These are phyloP conservation scores for Plasmodium coatneyi DNA, from an alignment of 169 alveolate genomes.

Conservation along the genomic window DNA sequence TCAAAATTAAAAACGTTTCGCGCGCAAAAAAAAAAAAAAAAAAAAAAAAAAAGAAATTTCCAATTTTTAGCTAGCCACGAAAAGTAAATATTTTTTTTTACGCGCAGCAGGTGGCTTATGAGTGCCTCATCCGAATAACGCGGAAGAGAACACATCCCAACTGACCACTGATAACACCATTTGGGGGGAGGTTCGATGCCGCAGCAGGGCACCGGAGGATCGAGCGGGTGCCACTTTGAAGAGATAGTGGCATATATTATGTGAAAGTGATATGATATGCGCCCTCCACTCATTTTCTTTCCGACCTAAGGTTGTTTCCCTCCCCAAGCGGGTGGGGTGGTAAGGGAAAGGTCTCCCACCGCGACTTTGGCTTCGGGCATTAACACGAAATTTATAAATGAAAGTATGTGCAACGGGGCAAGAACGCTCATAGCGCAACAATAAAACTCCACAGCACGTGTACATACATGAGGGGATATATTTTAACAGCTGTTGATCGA, in stretches of 20 bases:
- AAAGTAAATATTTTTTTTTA: not conserved
- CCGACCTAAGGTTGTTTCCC: not conserved
- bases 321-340: no score
- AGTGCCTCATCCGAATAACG: not conserved
- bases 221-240: not conserved
- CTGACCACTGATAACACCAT: not conserved
- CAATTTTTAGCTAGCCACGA: not conserved
- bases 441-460: not conserved
- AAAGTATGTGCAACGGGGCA: not conserved
- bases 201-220: not conserved
- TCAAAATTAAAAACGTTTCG: not conserved
- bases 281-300: not conserved
- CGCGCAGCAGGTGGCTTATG: not conserved
- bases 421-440: not conserved
- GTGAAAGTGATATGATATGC: not conserved
- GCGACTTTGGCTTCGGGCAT: not conserved
- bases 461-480: not conserved
- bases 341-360: not conserved
- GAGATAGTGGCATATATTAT: not conserved
- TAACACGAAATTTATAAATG: not conserved
- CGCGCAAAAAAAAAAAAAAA: not conserved
- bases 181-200: not conserved
- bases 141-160: not conserved
- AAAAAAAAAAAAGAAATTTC: not conserved
- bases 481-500: not conserved